Conservation (phyloP, 2,329 filamentous ascomycete genomes). For the Aspergillus fumigatiaffinis region DNA sequence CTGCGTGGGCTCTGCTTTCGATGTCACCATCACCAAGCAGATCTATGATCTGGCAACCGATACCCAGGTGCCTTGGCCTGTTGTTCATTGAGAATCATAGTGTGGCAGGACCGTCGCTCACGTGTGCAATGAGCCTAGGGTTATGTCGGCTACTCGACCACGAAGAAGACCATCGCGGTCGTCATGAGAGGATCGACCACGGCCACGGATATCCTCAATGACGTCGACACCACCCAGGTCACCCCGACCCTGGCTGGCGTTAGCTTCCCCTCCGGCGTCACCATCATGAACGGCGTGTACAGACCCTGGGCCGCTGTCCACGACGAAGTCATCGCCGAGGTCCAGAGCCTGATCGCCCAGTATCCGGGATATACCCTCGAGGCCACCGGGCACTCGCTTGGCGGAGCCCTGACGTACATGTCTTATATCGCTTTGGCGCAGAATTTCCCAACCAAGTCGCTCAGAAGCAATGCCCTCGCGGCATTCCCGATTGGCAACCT, state of each 20-base stretch:
- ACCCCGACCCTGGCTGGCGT: constrained; percentile 25
- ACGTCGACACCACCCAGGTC: constrained; percentile 22
- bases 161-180: constrained; percentile 24
- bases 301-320: constrained; percentile 27
- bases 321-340: constrained; percentile 25
- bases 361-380: constrained; percentile 28
- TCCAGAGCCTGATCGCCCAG: constrained; percentile 20
- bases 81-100: background rate
- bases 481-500: constrained; percentile 31
- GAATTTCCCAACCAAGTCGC: constrained; percentile 26
- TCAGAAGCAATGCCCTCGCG: constrained; percentile 30
- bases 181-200: constrained; percentile 30
- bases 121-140: constrained; percentile 13
- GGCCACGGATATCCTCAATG: constrained; percentile 21
- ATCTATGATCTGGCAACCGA: constrained; percentile 20
- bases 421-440: constrained; percentile 29
- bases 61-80: constrained; percentile 16
- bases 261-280: constrained; percentile 22
- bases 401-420: constrained; percentile 27
- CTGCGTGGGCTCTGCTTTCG: constrained; percentile 24
- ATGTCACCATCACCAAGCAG: constrained; percentile 28
- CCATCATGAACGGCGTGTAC: constrained; percentile 26
- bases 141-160: constrained; percentile 24
- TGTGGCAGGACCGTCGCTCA: background rate
- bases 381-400: constrained; percentile 29